Conservation (phyloP, 139 green algal genomes). For the Coelastrella sp. region DNA sequence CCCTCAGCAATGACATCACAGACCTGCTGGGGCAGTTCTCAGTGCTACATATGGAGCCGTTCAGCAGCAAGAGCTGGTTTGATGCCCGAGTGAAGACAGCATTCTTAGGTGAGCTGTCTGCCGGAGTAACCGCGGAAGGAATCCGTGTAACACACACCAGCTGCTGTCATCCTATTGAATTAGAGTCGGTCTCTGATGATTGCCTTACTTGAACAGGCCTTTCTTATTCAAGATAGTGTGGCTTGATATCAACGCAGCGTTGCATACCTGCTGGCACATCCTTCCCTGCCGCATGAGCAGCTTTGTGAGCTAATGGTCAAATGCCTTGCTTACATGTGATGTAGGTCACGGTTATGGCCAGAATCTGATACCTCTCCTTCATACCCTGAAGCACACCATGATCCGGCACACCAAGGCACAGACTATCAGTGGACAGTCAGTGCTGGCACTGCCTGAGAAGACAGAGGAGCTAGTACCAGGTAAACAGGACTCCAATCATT, state of each 20-base stretch:
- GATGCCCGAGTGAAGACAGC: conserved; percentile 52
- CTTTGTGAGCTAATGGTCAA: no score
- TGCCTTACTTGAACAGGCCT: no score
- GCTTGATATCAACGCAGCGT: no score
- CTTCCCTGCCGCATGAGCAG: no score
- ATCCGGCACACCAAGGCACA: conserved; percentile 83
- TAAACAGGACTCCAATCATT: conserved; percentile 8
- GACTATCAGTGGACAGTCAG: conserved; percentile 62
- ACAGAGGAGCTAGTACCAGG: conserved; percentile 68
- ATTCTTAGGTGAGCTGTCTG: conserved; percentile 5
- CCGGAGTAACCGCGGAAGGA: not conserved
- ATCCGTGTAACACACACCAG: no score
- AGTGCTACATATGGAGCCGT: conserved; percentile 54
- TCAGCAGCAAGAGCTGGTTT: conserved; percentile 67
- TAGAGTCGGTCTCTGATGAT: no score
- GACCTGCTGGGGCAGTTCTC: conserved; percentile 74
- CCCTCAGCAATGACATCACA: conserved; percentile 68
- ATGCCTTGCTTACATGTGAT: not conserved
- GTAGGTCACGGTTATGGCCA: not conserved
- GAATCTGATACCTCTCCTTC: conserved; percentile 59
- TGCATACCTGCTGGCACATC: no score
- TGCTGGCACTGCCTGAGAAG: conserved; percentile 78
- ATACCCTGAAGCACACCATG: conserved; percentile 60
- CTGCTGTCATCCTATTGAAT: no score
- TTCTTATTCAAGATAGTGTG: no score